phyloP scores from a whole-genome alignment of 2,329 filamentous ascomycete genomes.

The Ophiostoma quercus region DNA sequence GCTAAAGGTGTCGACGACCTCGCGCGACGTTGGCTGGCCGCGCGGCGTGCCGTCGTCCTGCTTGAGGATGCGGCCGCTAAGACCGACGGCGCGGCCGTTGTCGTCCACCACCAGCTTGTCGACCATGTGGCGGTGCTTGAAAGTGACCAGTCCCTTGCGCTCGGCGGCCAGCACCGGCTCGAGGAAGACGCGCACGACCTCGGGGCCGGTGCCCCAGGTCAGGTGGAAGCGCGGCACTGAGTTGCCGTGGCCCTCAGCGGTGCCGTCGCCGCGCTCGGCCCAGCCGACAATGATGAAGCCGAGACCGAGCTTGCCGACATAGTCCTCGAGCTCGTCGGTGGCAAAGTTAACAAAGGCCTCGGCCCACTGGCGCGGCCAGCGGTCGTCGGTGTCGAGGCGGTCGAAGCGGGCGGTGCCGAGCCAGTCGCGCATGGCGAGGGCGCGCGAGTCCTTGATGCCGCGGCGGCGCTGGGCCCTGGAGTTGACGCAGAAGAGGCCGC shows the following conservation, averaged over 20 bases:
- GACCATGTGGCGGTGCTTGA: conserved; percentile 53
- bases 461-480: conserved; percentile 52
- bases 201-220: conserved; percentile 57
- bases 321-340: conserved; percentile 52
- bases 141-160: conserved; percentile 49
- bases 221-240: conserved; percentile 59
- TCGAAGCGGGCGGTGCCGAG: conserved; percentile 54
- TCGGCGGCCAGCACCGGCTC: conserved; percentile 52
- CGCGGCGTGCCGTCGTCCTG: conserved; percentile 43
- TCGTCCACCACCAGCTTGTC: conserved; percentile 53
- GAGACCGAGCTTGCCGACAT: conserved; percentile 50
- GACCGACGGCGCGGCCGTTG: conserved; percentile 48
- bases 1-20: conserved; percentile 48
- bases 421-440: conserved; percentile 56
- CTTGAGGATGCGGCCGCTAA: conserved; percentile 50
- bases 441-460: conserved; percentile 54
- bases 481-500: conserved; percentile 56
- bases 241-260: conserved; percentile 55
- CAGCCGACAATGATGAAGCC: conserved; percentile 53
- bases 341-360: conserved; percentile 60
- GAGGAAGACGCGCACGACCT: conserved; percentile 53
- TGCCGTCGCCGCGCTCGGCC: conserved; percentile 56
- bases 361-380: conserved; percentile 58
- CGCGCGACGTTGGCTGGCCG: conserved; percentile 50
- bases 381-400: conserved; percentile 47